These are phyloP conservation scores for Starmerella sp. DNA, from an alignment of 805 yeast species.

Conservation along the genomic window DNA sequence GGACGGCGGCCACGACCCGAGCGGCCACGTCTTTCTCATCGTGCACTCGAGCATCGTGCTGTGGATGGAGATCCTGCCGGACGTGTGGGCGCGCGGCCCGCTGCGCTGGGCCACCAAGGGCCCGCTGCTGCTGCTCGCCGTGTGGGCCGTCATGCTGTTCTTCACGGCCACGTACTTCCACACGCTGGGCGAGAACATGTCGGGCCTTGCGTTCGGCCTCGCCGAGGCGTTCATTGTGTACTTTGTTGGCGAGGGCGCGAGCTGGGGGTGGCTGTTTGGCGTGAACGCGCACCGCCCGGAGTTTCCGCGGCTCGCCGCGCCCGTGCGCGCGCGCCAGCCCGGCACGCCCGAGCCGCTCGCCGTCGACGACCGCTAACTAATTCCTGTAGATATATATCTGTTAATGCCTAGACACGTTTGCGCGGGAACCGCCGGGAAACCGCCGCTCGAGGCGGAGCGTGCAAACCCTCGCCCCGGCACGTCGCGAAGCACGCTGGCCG, in stretches of 20 bases:
- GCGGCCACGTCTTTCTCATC: constrained; percentile 81
- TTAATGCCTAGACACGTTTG: too few species aligned
- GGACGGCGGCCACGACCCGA: constrained; percentile 90
- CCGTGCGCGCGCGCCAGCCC: background rate
- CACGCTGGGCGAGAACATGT: constrained; percentile 58
- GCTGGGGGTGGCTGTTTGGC: constrained; percentile 8
- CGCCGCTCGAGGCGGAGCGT: too few species aligned
- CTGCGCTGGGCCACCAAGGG: constrained; percentile 22
- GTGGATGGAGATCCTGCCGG: constrained; percentile 50
- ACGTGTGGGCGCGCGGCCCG: background rate
- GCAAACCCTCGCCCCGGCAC: background rate
- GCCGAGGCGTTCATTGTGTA: constrained; percentile 41
- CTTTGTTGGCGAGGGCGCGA: constrained; percentile 13
- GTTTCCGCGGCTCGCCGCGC: background rate
- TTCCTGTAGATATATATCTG: too few species aligned
- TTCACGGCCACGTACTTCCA: constrained; percentile 82
- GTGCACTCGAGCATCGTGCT: constrained; percentile 55
- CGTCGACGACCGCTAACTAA: too few species aligned
- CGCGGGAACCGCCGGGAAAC: too few species aligned
- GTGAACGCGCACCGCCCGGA: background rate
- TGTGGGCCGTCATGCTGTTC: constrained; percentile 83
- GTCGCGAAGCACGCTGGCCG: background rate
- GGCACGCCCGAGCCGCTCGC: background rate
- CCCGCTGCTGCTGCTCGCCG: constrained; percentile 30
- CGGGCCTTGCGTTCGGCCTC: constrained; percentile 53